These are phyloP conservation scores for Andrographis paniculata DNA, from an alignment of 305 asterid genomes.

Conservation along the genomic window DNA sequence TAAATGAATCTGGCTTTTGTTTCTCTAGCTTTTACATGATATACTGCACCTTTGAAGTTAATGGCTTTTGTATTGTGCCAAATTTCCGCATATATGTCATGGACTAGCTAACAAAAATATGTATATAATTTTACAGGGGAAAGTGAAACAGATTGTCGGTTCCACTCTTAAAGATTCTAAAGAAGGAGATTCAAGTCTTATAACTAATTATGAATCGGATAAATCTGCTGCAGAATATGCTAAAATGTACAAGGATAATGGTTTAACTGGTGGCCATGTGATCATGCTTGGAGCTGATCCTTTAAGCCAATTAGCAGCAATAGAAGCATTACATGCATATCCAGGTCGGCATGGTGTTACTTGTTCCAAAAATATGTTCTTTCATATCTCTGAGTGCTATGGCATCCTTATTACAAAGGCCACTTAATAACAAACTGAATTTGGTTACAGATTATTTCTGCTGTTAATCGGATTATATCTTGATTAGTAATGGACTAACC, in stretches of 20 bases:
- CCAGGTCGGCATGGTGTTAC: slow-evolving; percentile 47
- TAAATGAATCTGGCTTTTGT: neutral
- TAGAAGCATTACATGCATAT: slow-evolving; percentile 83
- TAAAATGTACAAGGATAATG: slow-evolving; percentile 65
- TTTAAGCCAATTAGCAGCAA: slow-evolving; percentile 65
- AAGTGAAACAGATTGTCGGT: slow-evolving; percentile 98
- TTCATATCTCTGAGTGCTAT: neutral
- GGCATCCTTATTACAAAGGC: neutral
- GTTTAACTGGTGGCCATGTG: slow-evolving; percentile 86
- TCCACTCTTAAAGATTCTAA: slow-evolving; percentile 81
- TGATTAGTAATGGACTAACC: no score
- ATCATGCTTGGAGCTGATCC: slow-evolving; percentile 99
- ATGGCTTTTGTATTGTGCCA: slow-evolving; percentile 2
- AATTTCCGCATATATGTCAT: neutral
- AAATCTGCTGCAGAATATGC: slow-evolving; percentile 91
- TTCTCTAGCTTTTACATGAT: slow-evolving; percentile 4
- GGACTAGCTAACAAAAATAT: slow-evolving; percentile 12
- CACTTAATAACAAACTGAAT: no score
- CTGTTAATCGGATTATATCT: no score
- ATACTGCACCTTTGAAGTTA: neutral
- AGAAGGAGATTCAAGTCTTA: slow-evolving; percentile 57
- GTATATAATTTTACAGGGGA: slow-evolving; percentile 53
- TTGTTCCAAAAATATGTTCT: neutral
- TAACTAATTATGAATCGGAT: slow-evolving; percentile 88
- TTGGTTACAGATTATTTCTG: neutral